Evolutionary conservation across 1,139 yeast genomes (phyloP).

Genomic region (Zhuliangozyma blackwelliae): DNA sequence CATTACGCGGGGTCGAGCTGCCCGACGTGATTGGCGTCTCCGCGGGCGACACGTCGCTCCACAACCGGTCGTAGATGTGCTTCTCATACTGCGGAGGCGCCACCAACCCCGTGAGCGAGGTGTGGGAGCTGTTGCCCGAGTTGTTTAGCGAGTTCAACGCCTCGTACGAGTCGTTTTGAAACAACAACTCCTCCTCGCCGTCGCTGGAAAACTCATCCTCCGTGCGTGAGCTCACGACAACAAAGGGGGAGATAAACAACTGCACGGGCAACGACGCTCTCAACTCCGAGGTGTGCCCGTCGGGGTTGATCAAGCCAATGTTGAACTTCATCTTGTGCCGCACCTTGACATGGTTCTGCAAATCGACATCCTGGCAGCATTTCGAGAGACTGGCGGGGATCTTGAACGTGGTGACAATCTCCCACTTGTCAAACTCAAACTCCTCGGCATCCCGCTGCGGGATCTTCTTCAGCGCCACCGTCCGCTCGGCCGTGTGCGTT

Average conservation of each 20-base stretch:
- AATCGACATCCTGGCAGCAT: conserved; percentile 82
- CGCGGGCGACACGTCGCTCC: conserved; percentile 62
- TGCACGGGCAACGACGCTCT: conserved; percentile 70
- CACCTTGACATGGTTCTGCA: conserved; percentile 56
- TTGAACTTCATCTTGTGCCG: conserved; percentile 66
- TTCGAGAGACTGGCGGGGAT: conserved; percentile 71
- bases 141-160: conserved; percentile 14
- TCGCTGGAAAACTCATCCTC: conserved; percentile 19
- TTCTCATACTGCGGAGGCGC: conserved; percentile 91
- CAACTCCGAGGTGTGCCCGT: conserved; percentile 72
- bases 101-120: conserved; percentile 45
- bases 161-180: conserved; percentile 23
- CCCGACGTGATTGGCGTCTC: conserved; percentile 58
- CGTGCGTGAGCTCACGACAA: conserved; percentile 56
- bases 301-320: conserved; percentile 65
- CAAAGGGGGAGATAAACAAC: conserved; percentile 76
- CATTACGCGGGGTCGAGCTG: conserved; percentile 41
- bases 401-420: conserved; percentile 51
- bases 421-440: conserved; percentile 72
- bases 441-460: conserved; percentile 24
- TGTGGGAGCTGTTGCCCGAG: conserved; percentile 26
- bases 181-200: conserved; percentile 29
- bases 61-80: conserved; percentile 81
- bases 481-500: conserved; percentile 56
- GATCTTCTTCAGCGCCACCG: conserved; percentile 39